Evolutionary conservation across 495 filamentous ascomycete species (phyloP), one percentile per base, ranked within the genome.

Genomic region (Corynascus novoguineensis): DNA sequence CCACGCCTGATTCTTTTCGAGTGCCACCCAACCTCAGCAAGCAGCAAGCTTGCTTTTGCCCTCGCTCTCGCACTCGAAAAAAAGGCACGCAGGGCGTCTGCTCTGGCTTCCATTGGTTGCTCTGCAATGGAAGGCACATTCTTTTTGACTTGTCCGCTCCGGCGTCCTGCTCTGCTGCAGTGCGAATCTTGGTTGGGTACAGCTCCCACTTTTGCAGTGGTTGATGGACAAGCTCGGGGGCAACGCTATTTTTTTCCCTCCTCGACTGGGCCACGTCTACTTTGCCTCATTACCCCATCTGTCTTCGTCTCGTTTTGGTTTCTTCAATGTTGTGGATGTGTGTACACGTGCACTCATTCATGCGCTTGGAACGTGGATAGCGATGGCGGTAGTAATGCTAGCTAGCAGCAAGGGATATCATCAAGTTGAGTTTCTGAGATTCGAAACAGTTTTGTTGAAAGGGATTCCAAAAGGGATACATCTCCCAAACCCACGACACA

Each of bases 401-500:
- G 3, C 34, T 4, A 37, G 37, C 37, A 41, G n/a, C n/a, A n/a
- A 60, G 56, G 55, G 37, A 41, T 38, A 62, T 60, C 53, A 60
- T 64, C 34, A 65, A 65, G 63, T 65, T 65, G 63, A 65, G 60
- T 63, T 65, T 54, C 37, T 17, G 37, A 41, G 37, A n/a, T 41
- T 31, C 29, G 5, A 31, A 21, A n/a, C n/a, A 19, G 3, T 41
- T 41, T 17, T 28, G 53, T 31, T 48, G 46, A 21, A 15, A 31
- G 15, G 9, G 15, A 37, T 24, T 28, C 47, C 21, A 51, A 34
- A 38, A 38, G 10, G 12, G 12, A 28, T 37, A 25, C 28, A 2
- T 51, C 31, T 49, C 14, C 27, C 46, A 5, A 41, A 10, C 6
- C 8, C 10, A 3, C 21, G 34, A 28, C 25, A 58, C 25, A 50